Base-by-base conservation (phyloP, 2,329 filamentous ascomycete genomes). In the Knufia petricola region DNA sequence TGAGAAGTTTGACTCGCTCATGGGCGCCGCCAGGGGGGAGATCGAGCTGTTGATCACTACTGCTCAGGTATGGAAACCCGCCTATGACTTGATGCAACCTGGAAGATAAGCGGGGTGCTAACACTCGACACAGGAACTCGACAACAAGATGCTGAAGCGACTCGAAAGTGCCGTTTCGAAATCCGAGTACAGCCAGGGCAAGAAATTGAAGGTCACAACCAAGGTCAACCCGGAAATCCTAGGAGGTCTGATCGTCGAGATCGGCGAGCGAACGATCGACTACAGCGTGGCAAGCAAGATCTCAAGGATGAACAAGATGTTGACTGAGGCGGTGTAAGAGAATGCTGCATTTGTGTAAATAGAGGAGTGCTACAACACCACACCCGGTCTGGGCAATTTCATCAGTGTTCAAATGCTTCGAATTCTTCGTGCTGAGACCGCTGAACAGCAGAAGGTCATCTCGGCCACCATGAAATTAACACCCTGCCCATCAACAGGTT, bases 301-400 rank as follows among this genome's bases (percentile, higher is more conserved):
- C 71, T 79, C 86, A 69, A 94, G 88, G 82, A 87, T 98, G 81
- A 98, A 98, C 87, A 98, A 96, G 84, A 83, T 95, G 69, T 85
- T 98, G 67, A 89, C 79, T 61, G 92, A 98, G 74, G 79, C 84
- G 71, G 77, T 98, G 85, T 98, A 95, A 86, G 30, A 23, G 6
- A 7, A 9, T 12, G 21, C 40, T n/a, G 32, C 34, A 40, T 28
- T 28, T 32, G 46, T 42, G 38, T 40, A 30, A 48, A 32, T 32
- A 48, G 28, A 47, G 19, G 26, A 41, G 19, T 41, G 39, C 20
- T 41, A 28, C 39, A 37, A 37, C 17, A 28, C 17, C 3, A 12
- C 15, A n/a, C 21, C 30, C 31, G 10, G 34, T 26, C 20, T n/a
- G 24, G 21, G 39, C 12, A 40, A n/a, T 31, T 43, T 44, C 41